These are phyloP conservation scores for Oenanthe sinensis DNA, from an alignment of 129 eudicot species.

Conservation along the genomic window DNA sequence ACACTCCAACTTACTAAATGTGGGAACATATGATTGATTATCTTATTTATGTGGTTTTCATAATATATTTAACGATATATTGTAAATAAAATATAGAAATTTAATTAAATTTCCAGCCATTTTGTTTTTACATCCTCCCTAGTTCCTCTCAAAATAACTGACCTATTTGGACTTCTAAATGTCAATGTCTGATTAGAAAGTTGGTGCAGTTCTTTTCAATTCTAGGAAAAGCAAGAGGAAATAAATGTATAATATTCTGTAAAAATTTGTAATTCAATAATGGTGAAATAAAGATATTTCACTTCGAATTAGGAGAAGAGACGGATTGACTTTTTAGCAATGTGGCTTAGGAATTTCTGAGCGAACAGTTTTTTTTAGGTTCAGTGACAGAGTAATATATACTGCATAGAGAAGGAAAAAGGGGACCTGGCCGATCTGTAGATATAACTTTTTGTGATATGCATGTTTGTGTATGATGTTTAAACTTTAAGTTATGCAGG, in stretches of 20 bases:
- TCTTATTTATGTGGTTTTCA: not conserved
- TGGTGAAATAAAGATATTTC: not conserved
- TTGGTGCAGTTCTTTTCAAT: not conserved
- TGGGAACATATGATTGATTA: not conserved
- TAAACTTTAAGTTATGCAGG: conserved; percentile 36
- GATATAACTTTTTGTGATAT: not conserved
- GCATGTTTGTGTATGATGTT: not conserved
- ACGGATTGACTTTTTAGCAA: not conserved
- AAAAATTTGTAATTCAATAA: not conserved
- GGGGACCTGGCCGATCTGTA: not conserved
- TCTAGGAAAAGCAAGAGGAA: not conserved
- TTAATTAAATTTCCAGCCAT: not conserved
- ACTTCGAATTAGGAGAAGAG: not conserved
- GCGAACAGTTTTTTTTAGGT: not conserved
- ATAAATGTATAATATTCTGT: not conserved
- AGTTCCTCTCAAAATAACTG: not conserved
- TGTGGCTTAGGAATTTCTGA: not conserved
- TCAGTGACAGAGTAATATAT: not conserved
- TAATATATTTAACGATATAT: not conserved
- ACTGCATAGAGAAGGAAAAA: not conserved
- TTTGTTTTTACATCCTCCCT: not conserved
- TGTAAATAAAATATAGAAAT: not conserved
- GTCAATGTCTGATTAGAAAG: not conserved
- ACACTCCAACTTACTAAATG: not conserved
- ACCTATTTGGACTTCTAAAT: not conserved